Percentiles rank a stretch among this genome's conserved stretches.
phyloP scores from a whole-genome alignment of 768 basidiomycete genomes.

The Saitozyma podzolica region DNA sequence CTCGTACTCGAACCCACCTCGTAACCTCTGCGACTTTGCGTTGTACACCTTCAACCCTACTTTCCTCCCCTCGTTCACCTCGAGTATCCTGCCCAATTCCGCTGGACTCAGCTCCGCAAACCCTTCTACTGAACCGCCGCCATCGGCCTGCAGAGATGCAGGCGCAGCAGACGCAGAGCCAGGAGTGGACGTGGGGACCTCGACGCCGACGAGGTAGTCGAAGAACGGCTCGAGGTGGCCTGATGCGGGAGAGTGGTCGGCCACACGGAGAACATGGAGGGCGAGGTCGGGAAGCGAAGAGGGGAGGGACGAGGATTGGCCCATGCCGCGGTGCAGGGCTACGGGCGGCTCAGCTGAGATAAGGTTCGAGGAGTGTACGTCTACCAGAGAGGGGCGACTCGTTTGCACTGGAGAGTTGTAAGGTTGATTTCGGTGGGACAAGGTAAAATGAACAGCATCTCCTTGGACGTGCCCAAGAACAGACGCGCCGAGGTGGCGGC shows the following conservation, averaged over 20 bases:
- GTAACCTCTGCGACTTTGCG: slow-evolving; percentile 46
- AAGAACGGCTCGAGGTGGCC: slow-evolving; percentile 89
- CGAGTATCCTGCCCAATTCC: slow-evolving; percentile 40
- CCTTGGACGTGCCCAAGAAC: too few species aligned
- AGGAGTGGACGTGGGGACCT: not conserved
- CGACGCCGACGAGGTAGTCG: slow-evolving; percentile 89
- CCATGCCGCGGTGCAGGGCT: slow-evolving; percentile 24
- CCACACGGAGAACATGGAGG: slow-evolving; percentile 84
- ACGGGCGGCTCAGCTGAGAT: too few species aligned
- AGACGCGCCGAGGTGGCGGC: too few species aligned
- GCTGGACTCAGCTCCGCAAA: slow-evolving; percentile 19
- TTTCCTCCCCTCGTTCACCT: slow-evolving; percentile 43
- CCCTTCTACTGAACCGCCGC: not conserved
- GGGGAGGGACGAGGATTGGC: slow-evolving; percentile 45
- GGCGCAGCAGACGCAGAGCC: not conserved
- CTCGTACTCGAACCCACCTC: slow-evolving; percentile 35
- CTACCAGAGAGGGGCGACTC: too few species aligned
- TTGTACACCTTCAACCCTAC: slow-evolving; percentile 49
- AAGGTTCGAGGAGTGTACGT: too few species aligned
- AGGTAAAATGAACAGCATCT: too few species aligned
- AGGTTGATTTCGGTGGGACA: too few species aligned
- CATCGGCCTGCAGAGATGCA: not conserved
- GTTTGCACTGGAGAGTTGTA: too few species aligned
- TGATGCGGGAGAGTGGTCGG: slow-evolving; percentile 83
- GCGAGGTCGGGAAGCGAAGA: slow-evolving; percentile 41